These are phyloP conservation scores for Malassezia yamatoensis DNA, from an alignment of 1,284 basidiomycete species.

Conservation along the genomic window DNA sequence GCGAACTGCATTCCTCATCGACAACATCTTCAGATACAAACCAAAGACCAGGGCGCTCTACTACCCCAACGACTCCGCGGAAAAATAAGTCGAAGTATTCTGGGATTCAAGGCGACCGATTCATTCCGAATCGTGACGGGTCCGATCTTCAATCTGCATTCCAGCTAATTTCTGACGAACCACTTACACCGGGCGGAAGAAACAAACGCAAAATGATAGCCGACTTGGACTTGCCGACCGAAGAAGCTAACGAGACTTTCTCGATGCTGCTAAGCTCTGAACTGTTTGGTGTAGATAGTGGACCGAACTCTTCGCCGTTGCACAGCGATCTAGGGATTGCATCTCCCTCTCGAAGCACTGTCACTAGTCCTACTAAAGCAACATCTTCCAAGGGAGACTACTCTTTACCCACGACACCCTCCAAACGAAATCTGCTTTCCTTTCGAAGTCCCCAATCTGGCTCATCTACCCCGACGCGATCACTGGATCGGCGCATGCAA, in stretches of 20 bases:
- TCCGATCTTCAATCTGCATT: constrained; percentile 52
- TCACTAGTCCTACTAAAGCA: not conserved
- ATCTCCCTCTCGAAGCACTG: constrained; percentile 6
- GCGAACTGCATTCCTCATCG: constrained; percentile 8
- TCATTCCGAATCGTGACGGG: constrained; percentile 54
- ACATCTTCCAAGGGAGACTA: not conserved
- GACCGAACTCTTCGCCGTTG: not conserved
- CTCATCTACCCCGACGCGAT: constrained; percentile 19
- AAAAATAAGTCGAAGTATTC: not conserved
- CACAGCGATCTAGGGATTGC: not conserved
- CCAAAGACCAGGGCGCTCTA: not conserved
- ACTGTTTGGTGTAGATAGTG: constrained; percentile 49
- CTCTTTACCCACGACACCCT: constrained; percentile 28
- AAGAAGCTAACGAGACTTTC: constrained; percentile 54
- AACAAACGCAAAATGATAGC: constrained; percentile 34
- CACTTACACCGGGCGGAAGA: constrained; percentile 29
- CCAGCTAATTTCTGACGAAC: constrained; percentile 50
- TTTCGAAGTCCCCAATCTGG: constrained; percentile 44
- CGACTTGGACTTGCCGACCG: constrained; percentile 43
- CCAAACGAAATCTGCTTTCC: constrained; percentile 52
- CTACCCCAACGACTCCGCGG: constrained; percentile 1
- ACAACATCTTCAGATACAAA: constrained; percentile 4
- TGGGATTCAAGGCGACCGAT: constrained; percentile 28
- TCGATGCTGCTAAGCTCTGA: constrained; percentile 53
- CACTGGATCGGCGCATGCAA: constrained; percentile 14